Conservation (phyloP, 2,329 filamentous ascomycete species). For the Amauroascus niger region DNA sequence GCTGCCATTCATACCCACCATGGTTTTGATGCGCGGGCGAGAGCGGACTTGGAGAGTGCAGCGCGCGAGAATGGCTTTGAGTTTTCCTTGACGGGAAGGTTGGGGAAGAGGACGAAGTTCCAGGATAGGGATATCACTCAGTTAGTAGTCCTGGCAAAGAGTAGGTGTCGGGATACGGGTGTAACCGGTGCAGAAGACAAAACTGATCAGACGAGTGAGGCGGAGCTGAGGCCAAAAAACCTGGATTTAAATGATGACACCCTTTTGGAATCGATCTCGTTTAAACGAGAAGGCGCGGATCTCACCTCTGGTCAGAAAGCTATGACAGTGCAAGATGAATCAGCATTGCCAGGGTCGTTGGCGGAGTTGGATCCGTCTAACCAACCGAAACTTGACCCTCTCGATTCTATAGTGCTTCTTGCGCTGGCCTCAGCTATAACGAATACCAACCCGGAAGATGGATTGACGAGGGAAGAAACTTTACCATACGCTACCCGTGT, state of each 20-base stretch:
- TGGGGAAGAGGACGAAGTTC: slow-evolving; percentile 56
- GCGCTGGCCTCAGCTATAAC: slow-evolving; percentile 72
- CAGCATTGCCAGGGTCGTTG: slow-evolving; percentile 52
- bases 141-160: slow-evolving; percentile 80
- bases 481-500: slow-evolving; percentile 84
- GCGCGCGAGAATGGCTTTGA: slow-evolving; percentile 58
- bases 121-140: slow-evolving; percentile 56
- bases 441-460: slow-evolving; percentile 75
- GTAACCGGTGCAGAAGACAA: neutral
- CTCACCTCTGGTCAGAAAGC: slow-evolving; percentile 30
- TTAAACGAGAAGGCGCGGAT: slow-evolving; percentile 44
- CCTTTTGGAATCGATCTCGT: slow-evolving; percentile 75
- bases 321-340: slow-evolving; percentile 34
- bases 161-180: slow-evolving; percentile 37
- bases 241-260: slow-evolving; percentile 86
- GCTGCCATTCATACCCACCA: slow-evolving; percentile 77
- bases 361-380: slow-evolving; percentile 60
- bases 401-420: slow-evolving; percentile 85
- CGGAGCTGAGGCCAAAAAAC: slow-evolving; percentile 48
- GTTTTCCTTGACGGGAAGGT: slow-evolving; percentile 72
- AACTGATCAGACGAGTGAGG: slow-evolving; percentile 17
- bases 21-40: slow-evolving; percentile 66
- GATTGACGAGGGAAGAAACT: slow-evolving; percentile 85
- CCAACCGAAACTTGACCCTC: slow-evolving; percentile 69
- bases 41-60: slow-evolving; percentile 59